phyloP scores from a whole-genome alignment of 306 rosid genomes.

The Neltuma alba region DNA sequence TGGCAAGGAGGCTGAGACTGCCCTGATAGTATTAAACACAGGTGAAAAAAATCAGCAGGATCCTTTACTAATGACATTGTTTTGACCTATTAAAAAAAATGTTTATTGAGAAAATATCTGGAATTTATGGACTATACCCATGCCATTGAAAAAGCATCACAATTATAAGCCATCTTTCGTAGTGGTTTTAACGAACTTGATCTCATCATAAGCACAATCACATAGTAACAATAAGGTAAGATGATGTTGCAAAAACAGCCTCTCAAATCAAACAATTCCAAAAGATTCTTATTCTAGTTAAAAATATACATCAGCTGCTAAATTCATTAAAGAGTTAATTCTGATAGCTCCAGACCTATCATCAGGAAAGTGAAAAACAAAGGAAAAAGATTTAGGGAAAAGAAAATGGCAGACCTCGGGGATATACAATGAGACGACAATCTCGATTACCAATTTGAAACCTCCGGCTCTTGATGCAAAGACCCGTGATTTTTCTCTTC shows the following conservation, averaged over 20 bases:
- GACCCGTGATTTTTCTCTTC: slow-evolving; percentile 98
- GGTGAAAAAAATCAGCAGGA: slow-evolving; percentile 44
- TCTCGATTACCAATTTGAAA: slow-evolving; percentile 97
- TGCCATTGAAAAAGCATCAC: slow-evolving; percentile 12
- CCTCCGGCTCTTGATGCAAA: slow-evolving; percentile 97
- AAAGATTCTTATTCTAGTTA: slow-evolving; percentile 33
- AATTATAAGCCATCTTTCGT: slow-evolving; percentile 31
- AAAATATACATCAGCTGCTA: not conserved
- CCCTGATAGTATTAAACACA: slow-evolving; percentile 81
- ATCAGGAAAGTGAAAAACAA: slow-evolving; percentile 17
- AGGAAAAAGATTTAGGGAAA: slow-evolving; percentile 14
- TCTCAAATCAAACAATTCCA: slow-evolving; percentile 29
- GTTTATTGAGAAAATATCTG: too few species aligned
- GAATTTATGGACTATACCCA: slow-evolving; percentile 29
- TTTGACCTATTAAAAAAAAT: slow-evolving; percentile 25
- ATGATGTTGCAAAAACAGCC: slow-evolving; percentile 15
- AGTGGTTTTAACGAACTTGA: slow-evolving; percentile 35
- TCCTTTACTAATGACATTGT: slow-evolving; percentile 30
- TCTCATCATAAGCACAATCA: slow-evolving; percentile 36
- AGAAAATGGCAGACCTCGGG: slow-evolving; percentile 76
- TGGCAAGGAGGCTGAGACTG: slow-evolving; percentile 99
- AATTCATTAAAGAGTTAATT: slow-evolving; percentile 18
- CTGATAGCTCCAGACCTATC: slow-evolving; percentile 33
- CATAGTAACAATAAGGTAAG: slow-evolving; percentile 31
- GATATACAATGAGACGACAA: slow-evolving; percentile 98